Evolutionary conservation across 805 yeast genomes (phyloP), one percentile per base, ranked within the genome.

Genomic region (Brettanomyces custersianus): DNA sequence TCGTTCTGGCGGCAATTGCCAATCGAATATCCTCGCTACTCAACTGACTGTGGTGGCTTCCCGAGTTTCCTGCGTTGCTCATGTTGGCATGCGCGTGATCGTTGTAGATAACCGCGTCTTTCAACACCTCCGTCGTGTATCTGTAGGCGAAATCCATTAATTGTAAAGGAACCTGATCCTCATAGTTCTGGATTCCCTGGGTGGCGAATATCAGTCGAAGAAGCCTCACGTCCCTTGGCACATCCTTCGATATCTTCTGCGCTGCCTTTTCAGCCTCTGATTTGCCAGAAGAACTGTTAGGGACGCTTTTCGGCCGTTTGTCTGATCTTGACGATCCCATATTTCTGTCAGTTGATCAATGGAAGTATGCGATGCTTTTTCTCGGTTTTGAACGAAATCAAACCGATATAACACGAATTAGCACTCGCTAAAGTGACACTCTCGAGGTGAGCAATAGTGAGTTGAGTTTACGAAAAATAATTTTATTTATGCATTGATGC

Each of bases 121-220:
- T 83, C 40, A 94, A 61, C 3, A 92, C 81, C 4, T 87, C 80
- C 18, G 80, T 69, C 4, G 98, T 86, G 65, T 92, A 92, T 43
- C 80, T 60, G 59, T 84, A 80, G 11, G 98, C 97, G 64, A 92
- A 92, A 56, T 92, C 98, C 95, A 94, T 86, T 39, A 92, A 66
- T 56, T 92, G 97, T 18, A 94, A 59, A 1, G 97, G 96, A 3
- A 92, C 97, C 39, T 87, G 94, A 52, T 92, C 97, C 55, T 92
- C 95, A 59, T 90, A 92, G 40, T 81, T 75, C 39, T 81, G 84
- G 20, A 92, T 83, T 2, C 94, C 88, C 61, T 90, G 94, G 0
- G 96, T 82, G 12, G 97, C 97, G 50, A 92, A 73, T 23, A 92
- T 80, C 55, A 92, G 65, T 55, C 90, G 96, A 32, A 92, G 63